These are phyloP conservation scores for Posidonia oceanica DNA, from an alignment of 116 monocot genomes.

Conservation along the genomic window DNA sequence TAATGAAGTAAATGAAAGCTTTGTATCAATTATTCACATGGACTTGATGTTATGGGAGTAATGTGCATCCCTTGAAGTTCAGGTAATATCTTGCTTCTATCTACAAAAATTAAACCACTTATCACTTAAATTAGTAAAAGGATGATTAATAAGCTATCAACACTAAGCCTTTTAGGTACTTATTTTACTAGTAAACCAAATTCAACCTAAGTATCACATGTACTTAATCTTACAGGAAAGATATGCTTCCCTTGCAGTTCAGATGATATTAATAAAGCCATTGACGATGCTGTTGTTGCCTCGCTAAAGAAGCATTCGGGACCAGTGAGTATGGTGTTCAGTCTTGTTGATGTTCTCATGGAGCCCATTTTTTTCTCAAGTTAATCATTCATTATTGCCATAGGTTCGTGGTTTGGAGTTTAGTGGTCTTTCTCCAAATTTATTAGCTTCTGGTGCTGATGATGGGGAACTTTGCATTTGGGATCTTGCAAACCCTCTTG, in stretches of 20 bases:
- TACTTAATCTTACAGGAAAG: conserved; percentile 8
- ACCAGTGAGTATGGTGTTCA: conserved; percentile 40
- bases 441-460: conserved; percentile 95
- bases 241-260: conserved; percentile 39
- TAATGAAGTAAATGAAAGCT: no score
- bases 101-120: no score
- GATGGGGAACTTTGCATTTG: conserved; percentile 87
- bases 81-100: no score
- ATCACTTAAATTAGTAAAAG: no score
- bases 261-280: conserved; percentile 13
- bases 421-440: conserved; percentile 41
- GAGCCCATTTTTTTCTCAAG: not conserved
- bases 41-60: no score
- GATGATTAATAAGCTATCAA: no score
- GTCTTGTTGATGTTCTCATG: not conserved
- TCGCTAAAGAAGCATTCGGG: conserved; percentile 82
- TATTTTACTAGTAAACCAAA: no score
- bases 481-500: conserved; percentile 75
- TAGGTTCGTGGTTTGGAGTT: conserved; percentile 92
- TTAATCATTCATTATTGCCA: not conserved
- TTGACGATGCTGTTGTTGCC: conserved; percentile 53
- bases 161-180: no score
- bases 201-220: conserved; percentile 2
- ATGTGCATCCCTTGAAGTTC: no score
- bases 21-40: no score